Conservation (phyloP, 2,329 filamentous ascomycete species). For the Aspergillus japonicus region DNA sequence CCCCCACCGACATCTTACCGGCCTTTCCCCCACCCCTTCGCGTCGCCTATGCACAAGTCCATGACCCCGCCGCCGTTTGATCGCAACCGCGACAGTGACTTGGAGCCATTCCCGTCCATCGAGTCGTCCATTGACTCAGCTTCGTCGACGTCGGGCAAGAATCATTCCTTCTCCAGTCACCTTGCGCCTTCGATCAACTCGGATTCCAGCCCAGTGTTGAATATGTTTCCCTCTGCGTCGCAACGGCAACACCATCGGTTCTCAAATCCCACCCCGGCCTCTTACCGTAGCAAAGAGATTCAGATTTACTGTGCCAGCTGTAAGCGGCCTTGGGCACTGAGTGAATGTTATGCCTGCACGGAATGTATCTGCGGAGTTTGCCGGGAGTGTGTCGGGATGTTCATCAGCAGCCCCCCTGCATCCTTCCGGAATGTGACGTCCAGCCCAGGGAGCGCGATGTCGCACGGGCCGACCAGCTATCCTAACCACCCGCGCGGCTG, state of each 20-base stretch:
- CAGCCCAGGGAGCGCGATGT: slow-evolving; percentile 31
- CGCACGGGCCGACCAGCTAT: slow-evolving; percentile 37
- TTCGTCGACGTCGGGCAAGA: slow-evolving; percentile 56
- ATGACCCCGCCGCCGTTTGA: slow-evolving; percentile 77
- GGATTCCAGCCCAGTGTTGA: slow-evolving; percentile 58
- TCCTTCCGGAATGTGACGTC: slow-evolving; percentile 38
- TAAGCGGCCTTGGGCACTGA: slow-evolving; percentile 70
- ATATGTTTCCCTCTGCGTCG: slow-evolving; percentile 35
- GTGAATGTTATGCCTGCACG: slow-evolving; percentile 88
- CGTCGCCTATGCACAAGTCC: slow-evolving; percentile 85
- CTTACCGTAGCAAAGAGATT: slow-evolving; percentile 52
- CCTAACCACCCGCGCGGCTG: slow-evolving; percentile 43
- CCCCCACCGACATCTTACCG: slow-evolving; percentile 41
- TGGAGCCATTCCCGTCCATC: slow-evolving; percentile 85
- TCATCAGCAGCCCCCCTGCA: slow-evolving; percentile 43
- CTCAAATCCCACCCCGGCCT: slow-evolving; percentile 55
- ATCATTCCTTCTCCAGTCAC: slow-evolving; percentile 65
- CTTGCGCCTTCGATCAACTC: slow-evolving; percentile 69
- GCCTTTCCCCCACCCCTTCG: slow-evolving; percentile 65
- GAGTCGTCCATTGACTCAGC: slow-evolving; percentile 69
- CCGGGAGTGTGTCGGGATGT: slow-evolving; percentile 69
- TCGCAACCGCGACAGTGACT: slow-evolving; percentile 52
- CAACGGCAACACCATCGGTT: slow-evolving; percentile 42
- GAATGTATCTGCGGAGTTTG: slow-evolving; percentile 96
- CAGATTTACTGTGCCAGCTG: slow-evolving; percentile 94